Evolutionary conservation across 352 stramenopile genomes (phyloP), one percentile per base, ranked within the genome.

Genomic region (Globisporangium takayamanum): DNA sequence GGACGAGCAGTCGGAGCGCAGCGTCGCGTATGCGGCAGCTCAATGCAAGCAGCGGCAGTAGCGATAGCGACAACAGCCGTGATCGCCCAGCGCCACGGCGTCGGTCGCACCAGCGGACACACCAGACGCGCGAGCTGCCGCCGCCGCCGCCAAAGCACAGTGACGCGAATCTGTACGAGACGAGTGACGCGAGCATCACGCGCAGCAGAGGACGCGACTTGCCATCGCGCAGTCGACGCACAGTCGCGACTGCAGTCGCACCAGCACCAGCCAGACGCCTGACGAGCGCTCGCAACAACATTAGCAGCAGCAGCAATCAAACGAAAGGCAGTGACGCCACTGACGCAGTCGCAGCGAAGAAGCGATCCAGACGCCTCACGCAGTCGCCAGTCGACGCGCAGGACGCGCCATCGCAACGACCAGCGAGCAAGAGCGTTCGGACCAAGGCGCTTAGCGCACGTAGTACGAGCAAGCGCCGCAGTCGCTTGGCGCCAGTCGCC

Each of bases 331-430:
- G 22, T 10, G 12, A n/a, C 30, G 50, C 41, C 4, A 37, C 8
- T 12, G 30, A 36, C 15, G 10, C 18, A 18, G 36, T 36, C 14
- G 44, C 4, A 30, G 71, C 55, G 4, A 72, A 76, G 42, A 78
- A 78, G 57, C 66, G 70, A 3, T 66, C 66, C 42, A 57, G 70
- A n/a, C 28, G 48, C 8, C 26, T 55, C 46, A 48, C 53, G 2
- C 47, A 41, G 36, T 59, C 54, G n/a, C 50, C 44, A 5, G n/a
- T 45, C 11, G 44, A 59, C 11, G 25, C 44, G 7, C 18, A 8
- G 18, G 44, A 49, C 5, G 18, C 46, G 54, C 50, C 30, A 12
- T 39, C 44, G 1, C 44, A 50, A 36, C 30, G 42, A 1, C 33
- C 47, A 4, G 50, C 53, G 20, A 63, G 25, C 46, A 61, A 45